Base-by-base conservation (phyloP, 1,284 basidiomycete species). In the Hemileccinum hortonii region DNA sequence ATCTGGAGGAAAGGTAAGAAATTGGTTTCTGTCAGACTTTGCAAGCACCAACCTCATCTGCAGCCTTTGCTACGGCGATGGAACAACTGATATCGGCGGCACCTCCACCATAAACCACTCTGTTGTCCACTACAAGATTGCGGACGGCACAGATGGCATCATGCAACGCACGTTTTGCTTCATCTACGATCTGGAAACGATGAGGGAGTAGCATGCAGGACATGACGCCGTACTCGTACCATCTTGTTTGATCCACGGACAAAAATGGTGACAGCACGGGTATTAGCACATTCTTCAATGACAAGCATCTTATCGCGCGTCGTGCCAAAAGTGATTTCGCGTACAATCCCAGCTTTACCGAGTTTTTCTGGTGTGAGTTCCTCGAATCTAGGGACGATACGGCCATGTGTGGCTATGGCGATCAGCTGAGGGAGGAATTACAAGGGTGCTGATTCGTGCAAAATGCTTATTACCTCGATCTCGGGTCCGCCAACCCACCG, bases 401-500 rank as follows among this genome's bases (percentile, higher is more conserved):
- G 89, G 29, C 96, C 96, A 73, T 98, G 92, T 3, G 96, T 99
- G 1, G 97, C 97, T 66, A 99, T 98, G 18, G 96, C 97, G 61
- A 99, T 98, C 55, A 98, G 80, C 91, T 94, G 58, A 36, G 6
- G 41, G 55, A 62, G 19, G 24, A 0, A 16, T 55, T 48, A 47
- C 24, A 19, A 19, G 19, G 30, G 12, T 26, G n/a, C n/a, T n/a
- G 10, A 49, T 21, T 8, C 24, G 11, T 2, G 29, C 11, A 24
- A 47, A 35, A 36, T n/a, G 44, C 35, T 50, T 36, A 18, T 49
- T 53, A 93, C 92, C 85, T 99, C 96, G 58, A 99, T 97, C 72
- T 99, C 96, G 3, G 97, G 96, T 19, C 96, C 97, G 57, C 96
- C 96, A 52, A 99, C 96, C 96, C 97, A 99, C 69, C 96, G 83